Evolutionary conservation across 495 filamentous ascomycete species (phyloP), one percentile per base, ranked within the genome.

Genomic region (Haplographium delicatum): DNA sequence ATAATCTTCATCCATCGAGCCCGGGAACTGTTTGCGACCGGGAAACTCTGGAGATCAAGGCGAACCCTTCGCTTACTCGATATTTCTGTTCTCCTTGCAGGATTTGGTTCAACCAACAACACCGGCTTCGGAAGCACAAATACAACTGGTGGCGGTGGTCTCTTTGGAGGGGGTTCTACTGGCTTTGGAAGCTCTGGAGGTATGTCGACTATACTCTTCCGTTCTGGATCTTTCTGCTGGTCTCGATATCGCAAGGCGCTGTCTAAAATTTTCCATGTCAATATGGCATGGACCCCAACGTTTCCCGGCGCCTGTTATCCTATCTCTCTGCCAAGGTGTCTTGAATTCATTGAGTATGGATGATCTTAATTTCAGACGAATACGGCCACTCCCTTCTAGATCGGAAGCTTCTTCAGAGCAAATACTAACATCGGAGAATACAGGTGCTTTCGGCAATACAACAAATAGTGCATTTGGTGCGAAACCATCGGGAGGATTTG

Each of bases 61-160:
- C 45, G 40, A 57, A 58, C 42, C 53, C 33, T 62, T 57, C 53
- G 50, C 56, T 65, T 67, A 64, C 61, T 54, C 46, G 49, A 61
- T 57, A 53, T 58, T 60, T 65, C 54, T 55, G 35, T 38, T 45
- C 45, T 54, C 44, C 18, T 30, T 65, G 45, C 62, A 71, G 74
- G 72, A 15, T 83, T 83, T 61, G 80, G 80, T 31, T 44, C 73
- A 26, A 68, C 65, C 24, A 56, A 62, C 23, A 67, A 67, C 23
- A 55, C 67, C 45, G 66, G 65, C 26, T 76, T 74, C 57, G 73
- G 73, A 13, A 58, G 60, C 25, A 69, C 78, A 19, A 55, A 47
- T n/a, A 57, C 44, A 10, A 70, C 69, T 38, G 69, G 72, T 30
- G 66, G 74, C 27, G 72, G 76, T 42, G 73, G 77, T n/a, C 72